Evolutionary conservation across 495 filamentous ascomycete species (phyloP), one percentile per base, ranked within the genome.

Genomic region (Podospora pseudocomata): DNA sequence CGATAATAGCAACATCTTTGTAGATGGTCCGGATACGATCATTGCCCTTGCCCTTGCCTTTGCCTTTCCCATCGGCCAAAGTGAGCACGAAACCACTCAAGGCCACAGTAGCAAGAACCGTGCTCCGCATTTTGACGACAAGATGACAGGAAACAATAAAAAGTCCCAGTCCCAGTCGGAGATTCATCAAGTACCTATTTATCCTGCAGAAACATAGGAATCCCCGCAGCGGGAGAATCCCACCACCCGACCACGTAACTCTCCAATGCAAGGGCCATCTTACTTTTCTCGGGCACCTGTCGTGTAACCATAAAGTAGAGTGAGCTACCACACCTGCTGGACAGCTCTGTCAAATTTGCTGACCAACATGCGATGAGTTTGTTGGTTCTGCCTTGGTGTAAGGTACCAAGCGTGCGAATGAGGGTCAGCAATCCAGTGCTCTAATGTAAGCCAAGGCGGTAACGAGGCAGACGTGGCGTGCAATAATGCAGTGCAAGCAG

Each of bases 1-100:
- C 82, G 30, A 85, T 72, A 63, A 85, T 75, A 59, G 70, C 79
- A 60, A 84, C 78, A 73, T 76, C 86, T 86, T 26, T 23, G 63
- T 62, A 65, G 30, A 68, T 65, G 28, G 67, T 58, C 15, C 39
- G 39, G 15, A 13, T 49, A 16, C 39, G 5, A 11, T 49, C 39
- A 13, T 49, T 49, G 39, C 13, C 13, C 15, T 49, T 11, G 9
- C 39, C 39, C 39, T 49, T 49, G 6, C 39, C 39, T 49, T 49
- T 49, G 39, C 39, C 39, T 13, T 49, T 11, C 15, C 39, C 39
- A 49, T 49, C 39, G 15, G 39, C 39, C 39, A 49, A 49, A 49
- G 39, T 49, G 15, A 16, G 39, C 9, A 49, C 39, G 13, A 11
- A 5, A 13, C 39, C 39, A 49, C 7, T 49, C 6, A 49, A 11